Conservation (phyloP, 1,284 basidiomycete species). For the Fistulinella cinereoalba region DNA sequence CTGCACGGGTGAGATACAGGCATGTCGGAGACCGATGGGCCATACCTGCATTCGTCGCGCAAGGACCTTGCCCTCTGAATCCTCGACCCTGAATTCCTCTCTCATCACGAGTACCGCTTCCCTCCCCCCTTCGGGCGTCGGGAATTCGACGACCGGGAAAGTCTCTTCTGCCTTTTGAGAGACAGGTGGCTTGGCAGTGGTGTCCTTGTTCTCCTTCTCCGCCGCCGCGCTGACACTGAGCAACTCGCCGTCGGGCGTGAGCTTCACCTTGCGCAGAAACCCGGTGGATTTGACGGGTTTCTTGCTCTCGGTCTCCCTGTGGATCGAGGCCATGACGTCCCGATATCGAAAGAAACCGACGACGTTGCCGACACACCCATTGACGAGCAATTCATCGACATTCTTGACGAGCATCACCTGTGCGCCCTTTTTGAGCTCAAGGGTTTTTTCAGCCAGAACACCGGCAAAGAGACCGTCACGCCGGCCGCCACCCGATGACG, state of each 20-base stretch:
- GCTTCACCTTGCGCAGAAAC: constrained; percentile 24
- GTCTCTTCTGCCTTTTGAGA: constrained; percentile 32
- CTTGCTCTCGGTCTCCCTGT: constrained; percentile 21
- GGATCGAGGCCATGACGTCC: constrained; percentile 17
- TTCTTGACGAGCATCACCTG: constrained; percentile 80
- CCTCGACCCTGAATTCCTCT: constrained; percentile 68
- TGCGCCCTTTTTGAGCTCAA: constrained; percentile 55
- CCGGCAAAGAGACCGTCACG: constrained; percentile 48
- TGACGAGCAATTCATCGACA: constrained; percentile 70
- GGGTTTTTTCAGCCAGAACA: constrained; percentile 48
- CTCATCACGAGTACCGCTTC: constrained; percentile 52
- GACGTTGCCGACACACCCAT: constrained; percentile 70
- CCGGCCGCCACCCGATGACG: constrained; percentile 24
- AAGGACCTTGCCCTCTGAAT: constrained; percentile 64
- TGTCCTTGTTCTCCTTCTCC: constrained; percentile 23
- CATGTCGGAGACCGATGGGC: not conserved
- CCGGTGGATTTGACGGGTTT: constrained; percentile 19
- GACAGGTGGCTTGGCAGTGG: constrained; percentile 1
- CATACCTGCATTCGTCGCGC: constrained; percentile 51
- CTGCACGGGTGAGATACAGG: constrained; percentile 25
- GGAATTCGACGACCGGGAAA: constrained; percentile 66
- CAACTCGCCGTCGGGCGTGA: constrained; percentile 8
- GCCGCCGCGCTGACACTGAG: not conserved
- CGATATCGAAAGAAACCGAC: constrained; percentile 46
- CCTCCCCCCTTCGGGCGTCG: constrained; percentile 46